Conservation (phyloP, 1,284 basidiomycete species). For the Fomitiporia mediterranea region DNA sequence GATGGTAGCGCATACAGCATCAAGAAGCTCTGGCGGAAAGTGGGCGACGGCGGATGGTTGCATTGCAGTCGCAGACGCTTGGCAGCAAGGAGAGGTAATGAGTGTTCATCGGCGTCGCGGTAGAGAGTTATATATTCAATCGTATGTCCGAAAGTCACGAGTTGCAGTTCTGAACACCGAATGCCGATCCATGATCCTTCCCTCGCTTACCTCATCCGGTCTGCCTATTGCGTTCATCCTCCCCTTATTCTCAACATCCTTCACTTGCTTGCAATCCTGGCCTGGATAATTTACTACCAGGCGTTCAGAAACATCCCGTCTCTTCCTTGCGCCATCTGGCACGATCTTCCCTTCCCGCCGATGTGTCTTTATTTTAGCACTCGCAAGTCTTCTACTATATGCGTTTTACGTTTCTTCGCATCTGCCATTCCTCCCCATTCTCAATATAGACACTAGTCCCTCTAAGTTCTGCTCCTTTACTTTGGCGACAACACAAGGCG, state of each 20-base stretch:
- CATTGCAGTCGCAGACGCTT: neutral
- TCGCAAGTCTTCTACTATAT: neutral
- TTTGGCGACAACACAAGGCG: too few species aligned
- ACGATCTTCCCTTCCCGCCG: constrained; percentile 4
- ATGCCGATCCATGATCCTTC: neutral
- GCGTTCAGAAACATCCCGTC: neutral
- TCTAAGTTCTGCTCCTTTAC: too few species aligned
- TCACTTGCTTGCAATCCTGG: too few species aligned
- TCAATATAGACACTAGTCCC: too few species aligned
- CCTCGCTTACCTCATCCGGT: neutral
- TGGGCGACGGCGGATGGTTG: constrained; percentile 21
- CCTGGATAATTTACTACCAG: too few species aligned
- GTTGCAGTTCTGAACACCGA: neutral
- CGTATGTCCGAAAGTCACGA: constrained; percentile 10
- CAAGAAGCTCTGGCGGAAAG: constrained; percentile 61
- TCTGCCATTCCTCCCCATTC: neutral
- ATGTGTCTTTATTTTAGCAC: neutral
- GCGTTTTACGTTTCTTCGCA: constrained; percentile 6
- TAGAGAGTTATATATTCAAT: neutral
- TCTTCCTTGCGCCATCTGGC: constrained; percentile 13
- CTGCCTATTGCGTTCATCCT: too few species aligned
- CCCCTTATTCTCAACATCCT: too few species aligned
- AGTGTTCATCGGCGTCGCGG: neutral
- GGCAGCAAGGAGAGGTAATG: neutral
- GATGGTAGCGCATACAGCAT: constrained; percentile 62